phyloP scores from a whole-genome alignment of 1,284 basidiomycete species.

The Sporisorium reilianum region DNA sequence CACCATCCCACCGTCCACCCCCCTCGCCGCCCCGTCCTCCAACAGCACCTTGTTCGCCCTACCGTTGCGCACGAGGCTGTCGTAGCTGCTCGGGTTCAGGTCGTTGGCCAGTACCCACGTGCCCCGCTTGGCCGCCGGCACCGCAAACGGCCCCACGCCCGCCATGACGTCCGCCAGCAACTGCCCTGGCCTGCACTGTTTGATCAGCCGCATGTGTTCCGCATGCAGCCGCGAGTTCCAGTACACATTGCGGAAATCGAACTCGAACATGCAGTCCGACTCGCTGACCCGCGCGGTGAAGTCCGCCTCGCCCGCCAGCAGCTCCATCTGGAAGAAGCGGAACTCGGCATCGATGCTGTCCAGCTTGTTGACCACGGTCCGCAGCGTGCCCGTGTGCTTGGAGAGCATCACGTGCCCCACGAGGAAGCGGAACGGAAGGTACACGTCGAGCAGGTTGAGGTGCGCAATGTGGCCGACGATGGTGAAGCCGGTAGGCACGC shows the following conservation, averaged over 20 bases:
- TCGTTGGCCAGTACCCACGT: constrained; percentile 86
- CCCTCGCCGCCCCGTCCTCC: constrained; percentile 1
- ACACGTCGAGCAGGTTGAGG: constrained; percentile 89
- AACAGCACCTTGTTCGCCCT: constrained; percentile 53
- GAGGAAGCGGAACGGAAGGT: constrained; percentile 87
- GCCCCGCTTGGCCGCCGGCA: constrained; percentile 91
- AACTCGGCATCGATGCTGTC: constrained; percentile 87
- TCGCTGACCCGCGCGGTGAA: constrained; percentile 75
- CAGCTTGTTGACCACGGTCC: constrained; percentile 96
- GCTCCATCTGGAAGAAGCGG: constrained; percentile 96
- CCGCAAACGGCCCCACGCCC: constrained; percentile 94
- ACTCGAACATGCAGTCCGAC: constrained; percentile 85
- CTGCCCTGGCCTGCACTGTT: constrained; percentile 76
- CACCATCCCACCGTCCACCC: constrained; percentile 31
- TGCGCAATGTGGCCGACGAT: constrained; percentile 90
- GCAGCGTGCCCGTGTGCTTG: constrained; percentile 75
- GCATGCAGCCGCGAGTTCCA: constrained; percentile 96
- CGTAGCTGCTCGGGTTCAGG: constrained; percentile 87
- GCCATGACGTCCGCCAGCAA: constrained; percentile 93
- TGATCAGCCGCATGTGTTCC: constrained; percentile 88
- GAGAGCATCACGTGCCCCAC: constrained; percentile 85
- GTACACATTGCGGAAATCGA: constrained; percentile 95
- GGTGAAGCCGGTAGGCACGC: constrained; percentile 87
- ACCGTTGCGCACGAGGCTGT: constrained; percentile 74
- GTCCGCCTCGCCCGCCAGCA: constrained; percentile 88